Evolutionary conservation across 2,329 filamentous ascomycete genomes (phyloP), one percentile per base, ranked within the genome.

Genomic region (Zymoseptoria brevis): DNA sequence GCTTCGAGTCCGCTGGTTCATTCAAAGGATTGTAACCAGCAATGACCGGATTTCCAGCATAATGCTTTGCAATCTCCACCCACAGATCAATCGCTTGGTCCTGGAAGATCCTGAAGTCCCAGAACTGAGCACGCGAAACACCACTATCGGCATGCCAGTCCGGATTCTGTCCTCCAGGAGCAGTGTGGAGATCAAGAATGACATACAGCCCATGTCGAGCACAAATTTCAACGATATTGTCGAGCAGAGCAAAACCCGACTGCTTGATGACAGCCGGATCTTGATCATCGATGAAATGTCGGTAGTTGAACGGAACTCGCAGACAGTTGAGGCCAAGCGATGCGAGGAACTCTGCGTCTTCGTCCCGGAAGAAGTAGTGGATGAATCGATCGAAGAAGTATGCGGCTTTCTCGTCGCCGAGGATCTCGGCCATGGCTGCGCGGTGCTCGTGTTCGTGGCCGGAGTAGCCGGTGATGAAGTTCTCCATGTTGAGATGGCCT

Each of bases 381-480:
- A 83, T 69, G 65, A 79, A 79, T 61, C 77, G 78, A 63, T 84
- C 81, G 63, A 85, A 85, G 72, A 85, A 84, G 73, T 79, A 85
- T 4, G 83, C 76, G 54, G 81, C 79, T 65, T 83, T 84, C 54
- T 84, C 77, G 53, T 77, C 67, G 0, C 83, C 83, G 0, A 85
- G 72, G 0, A 81, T 79, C 57, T 78, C 74, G 0, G 78, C 72
- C 71, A 85, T 77, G 1, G 81, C 78, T 2, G 76, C 76, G 8
- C 82, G 79, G 61, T 83, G 80, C 61, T 84, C 77, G 21, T 75
- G 75, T 66, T 86, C 83, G 55, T 83, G 80, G 19, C 81, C 83
- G 9, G 82, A 75, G 59, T 80, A 86, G n/a, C 83, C 83, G 1
- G 80, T 83, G 63, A 86, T 85, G 75, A 85, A 85, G 68, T 66